Evolutionary conservation across 441 rosid species (phyloP).

Genomic region (Euphorbia celastroides): DNA sequence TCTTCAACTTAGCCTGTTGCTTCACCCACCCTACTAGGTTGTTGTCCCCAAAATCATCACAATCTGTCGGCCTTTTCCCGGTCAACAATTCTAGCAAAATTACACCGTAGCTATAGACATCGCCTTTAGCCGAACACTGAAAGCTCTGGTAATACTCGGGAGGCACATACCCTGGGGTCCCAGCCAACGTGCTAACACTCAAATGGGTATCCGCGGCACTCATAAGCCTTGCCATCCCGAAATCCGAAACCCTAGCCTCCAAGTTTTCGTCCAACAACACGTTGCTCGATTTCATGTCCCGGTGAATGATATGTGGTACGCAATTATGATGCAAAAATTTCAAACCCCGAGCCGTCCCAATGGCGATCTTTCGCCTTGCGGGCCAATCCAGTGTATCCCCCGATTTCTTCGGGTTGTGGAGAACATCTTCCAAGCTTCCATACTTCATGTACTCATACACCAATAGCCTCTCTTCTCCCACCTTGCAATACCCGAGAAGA

Average conservation of each 20-base stretch:
- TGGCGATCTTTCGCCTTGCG: slow-evolving; percentile 77
- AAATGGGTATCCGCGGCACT: slow-evolving; percentile 88
- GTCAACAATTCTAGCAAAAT: slow-evolving; percentile 84
- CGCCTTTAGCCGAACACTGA: slow-evolving; percentile 84
- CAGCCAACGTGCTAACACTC: slow-evolving; percentile 95
- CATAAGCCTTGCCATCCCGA: slow-evolving; percentile 95
- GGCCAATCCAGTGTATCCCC: slow-evolving; percentile 73
- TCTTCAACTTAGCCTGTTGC: slow-evolving; percentile 70
- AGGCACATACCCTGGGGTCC: slow-evolving; percentile 98
- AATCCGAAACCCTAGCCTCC: slow-evolving; percentile 94
- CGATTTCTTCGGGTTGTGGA: slow-evolving; percentile 61
- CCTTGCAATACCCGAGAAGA: slow-evolving; percentile 88
- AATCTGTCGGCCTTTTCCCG: slow-evolving; percentile 87
- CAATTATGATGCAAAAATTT: slow-evolving; percentile 93
- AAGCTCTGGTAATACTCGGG: slow-evolving; percentile 98
- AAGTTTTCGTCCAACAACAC: slow-evolving; percentile 74
- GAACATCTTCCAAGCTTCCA: slow-evolving; percentile 92
- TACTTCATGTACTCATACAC: slow-evolving; percentile 93
- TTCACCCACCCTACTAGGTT: slow-evolving; percentile 98
- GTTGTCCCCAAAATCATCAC: slow-evolving; percentile 96
- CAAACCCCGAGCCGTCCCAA: slow-evolving; percentile 90
- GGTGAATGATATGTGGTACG: slow-evolving; percentile 84
- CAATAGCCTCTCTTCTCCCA: slow-evolving; percentile 88
- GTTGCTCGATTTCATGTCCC: slow-evolving; percentile 98
- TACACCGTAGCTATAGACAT: slow-evolving; percentile 91